Base-by-base conservation (phyloP, 2,329 filamentous ascomycete species). In the Arthroderma uncinatum region DNA sequence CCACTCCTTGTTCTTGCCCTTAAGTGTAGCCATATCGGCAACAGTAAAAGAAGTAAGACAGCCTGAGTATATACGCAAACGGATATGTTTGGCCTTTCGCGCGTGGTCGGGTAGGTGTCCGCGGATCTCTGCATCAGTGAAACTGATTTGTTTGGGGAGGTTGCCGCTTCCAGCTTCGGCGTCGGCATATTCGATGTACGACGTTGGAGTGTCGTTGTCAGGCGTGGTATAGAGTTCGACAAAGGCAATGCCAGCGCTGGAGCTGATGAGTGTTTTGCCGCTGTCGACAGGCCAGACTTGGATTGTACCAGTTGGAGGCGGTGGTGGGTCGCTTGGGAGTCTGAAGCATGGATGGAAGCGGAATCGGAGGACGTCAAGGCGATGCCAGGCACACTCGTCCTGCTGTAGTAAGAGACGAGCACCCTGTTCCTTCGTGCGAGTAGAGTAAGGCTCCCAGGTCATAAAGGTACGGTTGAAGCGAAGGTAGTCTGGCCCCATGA, bases 301-400 rank as follows among this genome's bases (percentile, higher is more conserved):
- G 1, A 96, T 81, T 62, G 88, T 90, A 36, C 82, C 81, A 61
- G 77, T 79, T 39, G 80, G 69, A 14, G 80, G 73, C 4, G 12
- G 16, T 8, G 10, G 21, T 4, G 80, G 73, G 64, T 97, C 93
- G 57, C 83, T 85, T 0, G 91, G 89, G 55, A 95, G 79, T 56
- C 84, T 80, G 76, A 98, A 97, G 69, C 88, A 90, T 2, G 91
- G 89, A 67, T 98, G 93, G 63, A 85, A 86, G 62, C 90, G 85
- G 75, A 96, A 95, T 39, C 90, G 87, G 55, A 98, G 78, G 56
- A 84, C 84, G 70, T 97, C 93, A 5, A 97, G 79, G 58, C 91
- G 82, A 71, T 96, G 91, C 92, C 92, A 97, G 25, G 78, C 79
- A 69, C 91, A 95, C 72, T 97, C 93, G 63, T 96, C 89, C 50